Conservation (phyloP, 2,329 filamentous ascomycete genomes). For the Epichloe amarillans region DNA sequence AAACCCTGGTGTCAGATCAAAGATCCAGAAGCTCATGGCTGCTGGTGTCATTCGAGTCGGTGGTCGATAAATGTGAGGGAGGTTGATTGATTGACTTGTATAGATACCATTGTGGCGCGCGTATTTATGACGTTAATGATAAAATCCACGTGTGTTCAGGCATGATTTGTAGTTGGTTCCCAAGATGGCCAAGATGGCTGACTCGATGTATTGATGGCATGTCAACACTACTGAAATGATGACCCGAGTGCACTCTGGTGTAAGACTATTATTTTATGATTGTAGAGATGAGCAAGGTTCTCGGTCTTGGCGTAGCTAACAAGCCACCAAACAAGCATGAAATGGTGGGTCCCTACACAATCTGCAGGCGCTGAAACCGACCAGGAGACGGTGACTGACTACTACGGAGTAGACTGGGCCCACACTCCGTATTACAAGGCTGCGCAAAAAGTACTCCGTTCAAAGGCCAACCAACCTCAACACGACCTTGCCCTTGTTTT, state of each 20-base stretch:
- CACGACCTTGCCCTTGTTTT: neutral
- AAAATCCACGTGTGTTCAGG: neutral
- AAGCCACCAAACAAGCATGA: too few relatives aligned
- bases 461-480: too few relatives aligned
- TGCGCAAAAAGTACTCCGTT: too few relatives aligned
- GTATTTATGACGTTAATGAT: conserved; percentile 5
- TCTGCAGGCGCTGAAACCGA: too few relatives aligned
- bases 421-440: too few relatives aligned
- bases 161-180: neutral
- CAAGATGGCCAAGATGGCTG: neutral
- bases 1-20: conserved; percentile 71
- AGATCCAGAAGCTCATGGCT: conserved; percentile 90
- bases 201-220: neutral
- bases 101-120: conserved; percentile 4
- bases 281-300: neutral
- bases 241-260: too few relatives aligned
- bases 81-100: conserved; percentile 3
- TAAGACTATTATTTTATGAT: too few relatives aligned
- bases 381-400: too few relatives aligned
- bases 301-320: neutral
- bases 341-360: too few relatives aligned
- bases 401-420: too few relatives aligned
- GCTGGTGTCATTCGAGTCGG: conserved; percentile 79
- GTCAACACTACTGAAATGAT: too few relatives aligned
- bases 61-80: conserved; percentile 23